phyloP scores from a whole-genome alignment of 345 rosid species.

The Linum trigynum region DNA sequence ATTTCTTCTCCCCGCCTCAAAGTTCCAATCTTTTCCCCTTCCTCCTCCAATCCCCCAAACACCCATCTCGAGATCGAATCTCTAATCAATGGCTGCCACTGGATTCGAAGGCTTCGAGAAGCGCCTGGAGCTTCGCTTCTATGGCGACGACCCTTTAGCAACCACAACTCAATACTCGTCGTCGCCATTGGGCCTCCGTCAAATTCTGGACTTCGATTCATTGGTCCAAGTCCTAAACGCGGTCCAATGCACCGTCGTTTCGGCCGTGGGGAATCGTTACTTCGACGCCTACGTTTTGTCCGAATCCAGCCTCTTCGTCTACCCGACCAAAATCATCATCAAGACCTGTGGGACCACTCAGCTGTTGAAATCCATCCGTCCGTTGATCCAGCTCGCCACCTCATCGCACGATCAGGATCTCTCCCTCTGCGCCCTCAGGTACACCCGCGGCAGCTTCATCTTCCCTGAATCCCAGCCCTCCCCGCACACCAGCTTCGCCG shows the following conservation, averaged over 20 bases:
- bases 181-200: slow-evolving; percentile 53
- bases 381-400: slow-evolving; percentile 48
- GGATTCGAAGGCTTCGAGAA: slow-evolving; percentile 99
- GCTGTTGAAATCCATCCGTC: slow-evolving; percentile 82
- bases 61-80: not conserved
- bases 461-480: slow-evolving; percentile 82
- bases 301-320: slow-evolving; percentile 88
- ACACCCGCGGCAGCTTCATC: slow-evolving; percentile 90
- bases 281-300: slow-evolving; percentile 93
- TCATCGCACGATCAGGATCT: slow-evolving; percentile 39
- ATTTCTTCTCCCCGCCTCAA: slow-evolving; percentile 8
- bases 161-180: not conserved
- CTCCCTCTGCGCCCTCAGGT: slow-evolving; percentile 46
- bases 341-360: slow-evolving; percentile 99
- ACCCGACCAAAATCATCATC: slow-evolving; percentile 90
- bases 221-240: slow-evolving; percentile 47
- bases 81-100: slow-evolving; percentile 62
- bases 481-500: slow-evolving; percentile 76
- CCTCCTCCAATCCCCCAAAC: not conserved
- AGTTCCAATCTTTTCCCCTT: not conserved
- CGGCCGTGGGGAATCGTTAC: slow-evolving; percentile 75
- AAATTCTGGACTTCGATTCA: slow-evolving; percentile 50
- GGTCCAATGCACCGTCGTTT: slow-evolving; percentile 94
- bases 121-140: slow-evolving; percentile 86
- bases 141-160: slow-evolving; percentile 30